phyloP scores from a whole-genome alignment of 305 asterid genomes.

The Rubia peregrina region DNA sequence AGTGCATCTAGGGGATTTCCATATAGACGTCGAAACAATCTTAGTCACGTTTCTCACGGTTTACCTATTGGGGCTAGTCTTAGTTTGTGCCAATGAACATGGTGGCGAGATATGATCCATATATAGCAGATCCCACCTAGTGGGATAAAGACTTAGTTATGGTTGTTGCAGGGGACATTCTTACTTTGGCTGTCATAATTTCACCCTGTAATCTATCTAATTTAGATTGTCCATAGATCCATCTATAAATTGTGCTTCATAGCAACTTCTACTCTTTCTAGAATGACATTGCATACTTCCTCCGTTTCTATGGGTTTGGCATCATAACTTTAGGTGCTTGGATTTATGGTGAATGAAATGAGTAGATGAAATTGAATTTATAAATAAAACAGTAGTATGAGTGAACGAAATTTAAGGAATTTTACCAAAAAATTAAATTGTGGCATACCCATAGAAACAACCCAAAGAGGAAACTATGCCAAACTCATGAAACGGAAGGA shows the following conservation, averaged over 20 bases:
- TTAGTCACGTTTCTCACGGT: not conserved
- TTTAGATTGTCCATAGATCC: not conserved
- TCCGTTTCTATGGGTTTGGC: no score
- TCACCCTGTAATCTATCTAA: not conserved
- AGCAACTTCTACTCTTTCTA: not conserved
- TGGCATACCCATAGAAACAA: no score
- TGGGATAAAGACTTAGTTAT: not conserved
- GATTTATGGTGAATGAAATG: no score
- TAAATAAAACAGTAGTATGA: no score
- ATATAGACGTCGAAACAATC: not conserved
- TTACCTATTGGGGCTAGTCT: not conserved
- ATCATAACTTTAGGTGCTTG: no score
- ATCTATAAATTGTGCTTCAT: not conserved
- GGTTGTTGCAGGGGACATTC: not conserved
- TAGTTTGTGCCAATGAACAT: not conserved
- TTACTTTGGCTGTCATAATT: not conserved
- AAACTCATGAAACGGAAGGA: no score
- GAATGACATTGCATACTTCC: not conserved
- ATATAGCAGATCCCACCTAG: not conserved
- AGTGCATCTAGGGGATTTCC: no score
- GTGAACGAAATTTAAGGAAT: no score
- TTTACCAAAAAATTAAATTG: no score
- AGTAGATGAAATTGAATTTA: no score
- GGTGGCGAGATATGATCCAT: not conserved
- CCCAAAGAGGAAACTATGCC: no score